Evolutionary conservation across 768 basidiomycete species (phyloP).

Genomic region (Pluteus cervinus): DNA sequence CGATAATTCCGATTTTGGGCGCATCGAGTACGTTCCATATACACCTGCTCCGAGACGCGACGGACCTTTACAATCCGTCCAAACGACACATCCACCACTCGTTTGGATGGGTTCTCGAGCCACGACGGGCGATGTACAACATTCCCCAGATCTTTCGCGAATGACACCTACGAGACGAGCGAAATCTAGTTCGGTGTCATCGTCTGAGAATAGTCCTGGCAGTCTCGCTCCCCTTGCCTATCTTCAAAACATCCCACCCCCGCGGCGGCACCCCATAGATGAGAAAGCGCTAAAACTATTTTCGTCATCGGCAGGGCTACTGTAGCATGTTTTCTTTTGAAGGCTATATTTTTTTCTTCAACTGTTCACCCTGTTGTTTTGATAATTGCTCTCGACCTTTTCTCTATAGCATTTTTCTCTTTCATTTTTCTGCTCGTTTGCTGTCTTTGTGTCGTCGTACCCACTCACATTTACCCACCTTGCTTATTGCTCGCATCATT

Average conservation of each 20-base stretch:
- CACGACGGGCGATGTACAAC: conserved; percentile 1
- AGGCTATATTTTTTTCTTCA: too few species aligned
- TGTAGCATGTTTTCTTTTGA: too few species aligned
- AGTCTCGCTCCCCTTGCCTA: conserved; percentile 64
- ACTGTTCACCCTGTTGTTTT: too few species aligned
- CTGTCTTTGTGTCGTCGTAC: too few species aligned
- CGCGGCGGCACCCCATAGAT: conserved; percentile 64
- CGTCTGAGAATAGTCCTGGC: conserved; percentile 22
- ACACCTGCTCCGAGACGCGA: conserved; percentile 21
- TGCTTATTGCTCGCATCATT: too few species aligned
- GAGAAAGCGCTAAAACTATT: conserved; percentile 37
- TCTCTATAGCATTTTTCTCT: too few species aligned
- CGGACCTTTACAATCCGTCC: conserved; percentile 12
- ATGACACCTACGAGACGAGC: conserved; percentile 12
- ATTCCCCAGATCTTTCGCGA: conserved; percentile 5
- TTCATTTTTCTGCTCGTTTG: too few species aligned
- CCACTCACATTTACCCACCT: too few species aligned
- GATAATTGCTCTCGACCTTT: too few species aligned
- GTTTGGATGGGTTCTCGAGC: conserved; percentile 1
- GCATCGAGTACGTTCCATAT: conserved; percentile 41
- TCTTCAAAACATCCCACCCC: conserved; percentile 56
- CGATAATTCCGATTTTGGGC: conserved; percentile 29
- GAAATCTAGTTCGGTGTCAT: conserved; percentile 22
- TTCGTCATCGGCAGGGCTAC: conserved; percentile 19
- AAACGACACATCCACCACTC: conserved; percentile 12